phyloP scores from a whole-genome alignment of 148 eudicot species.

The Talinum fruticosum region DNA sequence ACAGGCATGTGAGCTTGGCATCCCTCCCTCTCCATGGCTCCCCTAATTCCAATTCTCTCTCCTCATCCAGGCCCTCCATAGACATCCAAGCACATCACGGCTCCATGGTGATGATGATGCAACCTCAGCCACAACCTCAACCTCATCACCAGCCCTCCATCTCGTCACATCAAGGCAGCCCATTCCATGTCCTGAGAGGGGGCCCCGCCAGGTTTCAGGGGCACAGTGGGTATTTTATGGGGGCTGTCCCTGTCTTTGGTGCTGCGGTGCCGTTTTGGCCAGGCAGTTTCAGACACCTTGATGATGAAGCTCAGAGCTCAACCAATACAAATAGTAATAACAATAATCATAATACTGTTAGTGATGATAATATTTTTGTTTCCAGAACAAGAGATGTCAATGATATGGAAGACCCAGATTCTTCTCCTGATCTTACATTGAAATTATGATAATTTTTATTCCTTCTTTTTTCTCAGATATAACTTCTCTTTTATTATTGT shows the following conservation, averaged over 20 bases:
- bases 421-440: constrained; percentile 57
- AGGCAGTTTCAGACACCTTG: constrained; percentile 50
- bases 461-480: not conserved
- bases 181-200: constrained; percentile 11
- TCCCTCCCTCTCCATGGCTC: constrained; percentile 53
- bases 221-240: constrained; percentile 31
- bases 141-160: constrained; percentile 2
- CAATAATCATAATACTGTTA: constrained; percentile 12
- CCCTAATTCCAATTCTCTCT: constrained; percentile 7
- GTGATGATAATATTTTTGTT: constrained; percentile 13
- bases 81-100: constrained; percentile 53
- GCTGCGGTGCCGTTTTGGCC: constrained; percentile 56
- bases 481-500: not conserved
- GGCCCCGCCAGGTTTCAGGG: constrained; percentile 33
- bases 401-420: constrained; percentile 6
- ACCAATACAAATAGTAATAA: constrained; percentile 13
- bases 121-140: not conserved
- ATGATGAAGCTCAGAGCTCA: constrained; percentile 27
- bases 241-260: constrained; percentile 36
- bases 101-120: constrained; percentile 30
- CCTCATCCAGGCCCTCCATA: constrained; percentile 30
- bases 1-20: constrained; percentile 47
- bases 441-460: constrained; percentile 35
- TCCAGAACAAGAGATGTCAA: constrained; percentile 2
- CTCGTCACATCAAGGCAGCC: constrained; percentile 13